Evolutionary conservation across 1,284 basidiomycete species (phyloP), one percentile per base, ranked within the genome.

Genomic region (Farysia itapuensis): DNA sequence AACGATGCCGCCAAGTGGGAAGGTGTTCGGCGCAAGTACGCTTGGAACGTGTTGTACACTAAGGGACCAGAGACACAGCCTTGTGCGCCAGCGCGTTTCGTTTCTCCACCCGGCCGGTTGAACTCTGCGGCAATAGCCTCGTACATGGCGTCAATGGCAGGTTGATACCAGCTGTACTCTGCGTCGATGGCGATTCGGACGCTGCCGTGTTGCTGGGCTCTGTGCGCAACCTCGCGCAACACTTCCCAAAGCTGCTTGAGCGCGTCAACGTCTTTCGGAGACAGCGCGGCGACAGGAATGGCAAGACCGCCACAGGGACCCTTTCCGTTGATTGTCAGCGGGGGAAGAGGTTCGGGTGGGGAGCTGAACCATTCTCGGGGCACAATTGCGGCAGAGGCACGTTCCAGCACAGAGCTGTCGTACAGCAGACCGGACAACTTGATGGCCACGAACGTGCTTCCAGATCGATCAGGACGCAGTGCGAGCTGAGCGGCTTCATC

Each of bases 1-100:
- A 93, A 78, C 24, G 85, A 83, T 22, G 83, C 82, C 0, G 79
- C 79, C 15, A 95, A 82, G 56, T 90, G 85, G 19, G 79, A 76
- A 0, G 86, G 86, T 1, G 84, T 86, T 50, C 88, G 86, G 48
- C 29, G 23, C 19, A 63, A 53, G 42, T 70, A 72, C 11, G 70
- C 64, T 44, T 72, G 64, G 54, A 57, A 68, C 5, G 70, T 72
- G 43, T 69, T 70, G 59, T 60, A 72, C 44, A 72, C 41, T 22
- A 70, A 45, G 4, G 68, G 70, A 5, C 67, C 56, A 8, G 53
- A 49, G 35, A 63, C 43, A 39, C 48, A 49, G 19, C 47, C 51
- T 21, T 35, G 50, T 3, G 38, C 37, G 9, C 11, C 16, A 6
- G 40, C 26, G 9, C 35, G 26, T 18, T n/a, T 38, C n/a, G 43